Base-by-base conservation (phyloP, 768 basidiomycete species). In the Podaxis mareebaensis region DNA sequence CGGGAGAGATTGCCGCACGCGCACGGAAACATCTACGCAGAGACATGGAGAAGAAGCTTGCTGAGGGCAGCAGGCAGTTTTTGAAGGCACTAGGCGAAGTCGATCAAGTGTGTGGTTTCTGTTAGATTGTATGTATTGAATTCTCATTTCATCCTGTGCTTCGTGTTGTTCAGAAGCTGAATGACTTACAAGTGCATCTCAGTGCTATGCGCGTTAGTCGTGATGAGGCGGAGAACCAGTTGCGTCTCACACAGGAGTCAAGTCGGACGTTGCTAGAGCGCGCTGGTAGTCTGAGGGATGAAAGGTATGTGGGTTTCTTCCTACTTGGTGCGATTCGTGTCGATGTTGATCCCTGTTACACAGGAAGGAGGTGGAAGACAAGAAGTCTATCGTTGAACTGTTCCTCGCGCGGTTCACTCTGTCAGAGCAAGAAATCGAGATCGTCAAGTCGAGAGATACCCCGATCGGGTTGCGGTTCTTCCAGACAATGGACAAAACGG, bases 361-460 rank as follows among this genome's bases (percentile, higher is more conserved):
- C 60, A 93, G 93, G 70, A 84, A 88, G 68, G 81, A 83, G 57
- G 86, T 93, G 20, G 87, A 91, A 57, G 82, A 84, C 30, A 88
- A 85, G 58, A 86, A 89, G 69, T 83, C 87, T 0, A 87, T 98
- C 64, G 86, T 96, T 3, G 75, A 83, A 1, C 75, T 91, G 11
- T 98, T 99, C 76, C 84, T 99, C 24, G 75, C 82, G 0, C 87
- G 91, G 2, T 99, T 99, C 75, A 96, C 95, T 0, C 85, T 99
- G 13, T 84, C 76, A 3, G 83, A 90, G 1, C 79, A 82, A 12
- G 95, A 98, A 70, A 75, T 84, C 1, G 85, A 89, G 33, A 86
- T 89, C 0, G 79, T 99, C 42, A 86, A 85, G 0, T 93, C 93
- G 10, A 78, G 93, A 39, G 90, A 96, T 33, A 82, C 95, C 4